These are phyloP conservation scores for Rhizopus arrhizus DNA, from an alignment of 371 early-diverging fungal species.

Conservation along the genomic window DNA sequence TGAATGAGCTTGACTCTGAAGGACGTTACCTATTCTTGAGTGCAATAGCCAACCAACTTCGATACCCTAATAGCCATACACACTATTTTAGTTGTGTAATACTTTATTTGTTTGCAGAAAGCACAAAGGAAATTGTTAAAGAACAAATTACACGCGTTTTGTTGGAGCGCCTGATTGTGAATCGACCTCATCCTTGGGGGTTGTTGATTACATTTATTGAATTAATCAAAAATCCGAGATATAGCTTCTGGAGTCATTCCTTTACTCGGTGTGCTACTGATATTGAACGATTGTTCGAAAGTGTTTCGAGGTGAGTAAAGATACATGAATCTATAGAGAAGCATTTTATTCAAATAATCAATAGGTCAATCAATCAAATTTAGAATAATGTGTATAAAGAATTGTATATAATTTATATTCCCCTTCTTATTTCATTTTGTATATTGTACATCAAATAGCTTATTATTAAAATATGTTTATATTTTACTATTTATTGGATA, in stretches of 20 bases:
- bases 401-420: not conserved
- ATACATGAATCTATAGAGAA: not conserved
- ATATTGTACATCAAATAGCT: not conserved
- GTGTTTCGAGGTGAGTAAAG: slow-evolving; percentile 60
- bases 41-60: slow-evolving; percentile 95
- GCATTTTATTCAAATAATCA: not conserved
- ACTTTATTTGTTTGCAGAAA: slow-evolving; percentile 85
- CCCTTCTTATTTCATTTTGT: not conserved
- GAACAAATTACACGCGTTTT: slow-evolving; percentile 95
- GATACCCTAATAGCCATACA: slow-evolving; percentile 97
- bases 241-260: slow-evolving; percentile 86
- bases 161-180: slow-evolving; percentile 93
- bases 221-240: slow-evolving; percentile 90
- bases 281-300: slow-evolving; percentile 74
- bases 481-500: too few species aligned
- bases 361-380: slow-evolving; percentile 52
- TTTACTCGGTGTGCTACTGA: slow-evolving; percentile 76
- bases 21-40: slow-evolving; percentile 88
- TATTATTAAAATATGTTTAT: too few species aligned
- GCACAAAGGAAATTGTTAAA: slow-evolving; percentile 80
- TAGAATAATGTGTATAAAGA: slow-evolving; percentile 18
- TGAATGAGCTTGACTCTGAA: slow-evolving; percentile 81
- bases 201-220: slow-evolving; percentile 96
- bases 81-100: slow-evolving; percentile 89
- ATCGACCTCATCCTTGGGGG: slow-evolving; percentile 98